Base-by-base conservation (phyloP, 345 rosid species). In the Cardamine resedifolia region DNA sequence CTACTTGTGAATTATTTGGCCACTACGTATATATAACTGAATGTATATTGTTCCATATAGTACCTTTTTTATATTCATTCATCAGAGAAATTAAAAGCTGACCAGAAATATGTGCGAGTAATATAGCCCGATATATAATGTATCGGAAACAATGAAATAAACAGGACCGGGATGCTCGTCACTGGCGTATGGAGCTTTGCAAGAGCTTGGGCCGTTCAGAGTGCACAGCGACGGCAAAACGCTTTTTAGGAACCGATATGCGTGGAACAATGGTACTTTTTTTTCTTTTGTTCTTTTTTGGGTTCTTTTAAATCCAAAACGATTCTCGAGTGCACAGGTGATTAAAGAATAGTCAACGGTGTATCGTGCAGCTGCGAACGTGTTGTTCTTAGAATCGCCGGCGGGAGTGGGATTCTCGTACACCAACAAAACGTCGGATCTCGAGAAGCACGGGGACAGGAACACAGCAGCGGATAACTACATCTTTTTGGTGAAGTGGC, bases 121-220 rank as follows among this genome's bases (percentile, higher is more conserved):
- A 27, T 64, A 21, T 45, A 33, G 36, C n/a, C n/a, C n/a, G n/a
- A 34, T 34, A 34, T 34, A 34, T 34, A 34, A 34, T 34, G 14
- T 2, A 0, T 10, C 1, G 38, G 9, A 89, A 81, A 65, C 82
- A 49, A 65, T 21, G 39, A 27, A 55, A 30, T 16, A 23, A 56
- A 75, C 96, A 31, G 97, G 98, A 30, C 98, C 96, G 39, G 96
- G 97, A 66, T 93, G 98, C 87, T 91, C 97, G 36, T 93, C 98
- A 50, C 80, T 93, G 69, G 97, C 96, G 31, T 93, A 93, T 74
- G 98, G 97, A 70, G 90, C 91, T 58, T 74, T 92, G 20, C 96
- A 93, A 79, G 98, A 93, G 79, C 76, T 93, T 20, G 98, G 97
- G 19, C 97, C 98, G 23, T 94, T 94, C 45, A 87, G 83, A 55